Evolutionary conservation across 2,329 filamentous ascomycete genomes (phyloP).

Genomic region (Venturia pyrina): DNA sequence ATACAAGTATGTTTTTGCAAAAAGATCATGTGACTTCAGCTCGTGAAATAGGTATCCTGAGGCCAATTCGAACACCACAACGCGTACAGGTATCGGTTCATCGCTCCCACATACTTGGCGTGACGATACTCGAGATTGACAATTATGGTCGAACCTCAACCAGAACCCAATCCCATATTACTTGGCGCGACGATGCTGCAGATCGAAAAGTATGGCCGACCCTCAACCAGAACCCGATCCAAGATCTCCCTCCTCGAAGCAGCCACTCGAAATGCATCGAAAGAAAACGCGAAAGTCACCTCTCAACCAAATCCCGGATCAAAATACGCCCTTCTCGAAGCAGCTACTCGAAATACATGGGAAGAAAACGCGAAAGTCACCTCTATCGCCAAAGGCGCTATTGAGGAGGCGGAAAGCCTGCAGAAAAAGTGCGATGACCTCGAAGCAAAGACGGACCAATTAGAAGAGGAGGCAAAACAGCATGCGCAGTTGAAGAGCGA

Average conservation of each 20-base stretch:
- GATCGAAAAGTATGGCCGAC: not conserved
- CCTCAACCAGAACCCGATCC: not conserved
- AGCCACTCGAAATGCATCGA: not conserved
- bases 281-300: not conserved
- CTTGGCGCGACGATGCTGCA: not conserved
- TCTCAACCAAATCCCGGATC: too few species aligned
- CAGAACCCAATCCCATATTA: not conserved
- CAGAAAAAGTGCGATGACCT: not conserved
- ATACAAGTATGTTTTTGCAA: not conserved
- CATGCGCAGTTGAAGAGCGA: not conserved
- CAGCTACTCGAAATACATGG: not conserved
- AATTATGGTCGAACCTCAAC: not conserved
- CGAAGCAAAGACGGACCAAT: not conserved
- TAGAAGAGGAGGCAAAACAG: not conserved
- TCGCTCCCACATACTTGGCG: not conserved
- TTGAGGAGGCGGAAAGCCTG: not conserved
- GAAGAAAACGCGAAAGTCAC: not conserved
- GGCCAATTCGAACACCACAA: too few species aligned
- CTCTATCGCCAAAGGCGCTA: not conserved
- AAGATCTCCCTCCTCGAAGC: not conserved
- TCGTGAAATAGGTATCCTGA: not conserved
- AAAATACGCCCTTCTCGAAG: not conserved
- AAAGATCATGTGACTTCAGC: not conserved
- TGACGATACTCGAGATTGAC: not conserved
- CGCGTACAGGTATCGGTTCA: not conserved